phyloP scores from a whole-genome alignment of 768 basidiomycete species.

The Agaricus subrufescens region DNA sequence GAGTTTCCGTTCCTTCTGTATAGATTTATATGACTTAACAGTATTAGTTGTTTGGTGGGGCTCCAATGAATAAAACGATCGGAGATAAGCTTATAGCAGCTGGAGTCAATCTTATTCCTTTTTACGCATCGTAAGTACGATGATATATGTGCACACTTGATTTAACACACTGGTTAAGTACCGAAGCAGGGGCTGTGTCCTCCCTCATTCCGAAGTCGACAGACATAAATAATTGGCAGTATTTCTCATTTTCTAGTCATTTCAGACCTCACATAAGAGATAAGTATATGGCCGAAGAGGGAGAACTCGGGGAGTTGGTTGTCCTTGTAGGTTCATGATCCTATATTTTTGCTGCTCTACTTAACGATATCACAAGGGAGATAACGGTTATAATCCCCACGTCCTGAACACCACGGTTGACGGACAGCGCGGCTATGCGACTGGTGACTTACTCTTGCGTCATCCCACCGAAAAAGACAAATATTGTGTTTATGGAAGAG shows the following conservation, averaged over 20 bases:
- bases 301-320: background rate
- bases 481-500: conserved; percentile 34
- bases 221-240: background rate
- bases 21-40: too few species aligned
- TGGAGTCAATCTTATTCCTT: conserved; percentile 18
- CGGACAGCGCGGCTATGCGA: conserved; percentile 28
- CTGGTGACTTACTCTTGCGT: conserved; percentile 31
- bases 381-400: background rate
- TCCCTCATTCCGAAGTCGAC: background rate
- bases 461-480: conserved; percentile 31
- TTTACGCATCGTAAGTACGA: conserved; percentile 31
- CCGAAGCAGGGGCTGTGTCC: background rate
- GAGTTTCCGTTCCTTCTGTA: background rate
- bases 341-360: too few species aligned
- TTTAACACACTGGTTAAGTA: background rate
- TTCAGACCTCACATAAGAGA: background rate
- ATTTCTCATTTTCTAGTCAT: background rate
- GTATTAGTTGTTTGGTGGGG: too few species aligned
- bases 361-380: too few species aligned
- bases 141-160: background rate
- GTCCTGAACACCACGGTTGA: conserved; percentile 28
- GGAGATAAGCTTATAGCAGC: conserved; percentile 16
- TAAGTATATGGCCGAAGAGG: background rate
- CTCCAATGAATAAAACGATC: background rate
- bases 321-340: background rate